phyloP scores from a whole-genome alignment of 352 stramenopile species.

The Globisporangium paroecandrum region DNA sequence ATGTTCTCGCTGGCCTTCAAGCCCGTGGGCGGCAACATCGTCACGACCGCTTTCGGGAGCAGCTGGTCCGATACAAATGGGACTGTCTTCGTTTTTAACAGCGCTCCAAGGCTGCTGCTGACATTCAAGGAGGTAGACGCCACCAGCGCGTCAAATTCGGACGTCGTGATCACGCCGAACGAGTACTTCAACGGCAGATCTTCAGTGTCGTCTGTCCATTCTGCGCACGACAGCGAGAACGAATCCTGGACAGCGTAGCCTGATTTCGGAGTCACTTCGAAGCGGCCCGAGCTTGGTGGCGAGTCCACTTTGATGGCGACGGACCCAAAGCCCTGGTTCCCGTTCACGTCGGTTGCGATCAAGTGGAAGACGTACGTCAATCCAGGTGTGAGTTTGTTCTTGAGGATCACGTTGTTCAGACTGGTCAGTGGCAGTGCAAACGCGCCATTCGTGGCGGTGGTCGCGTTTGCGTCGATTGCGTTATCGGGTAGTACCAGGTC shows the following conservation, averaged over 20 bases:
- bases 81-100: conserved; percentile 28
- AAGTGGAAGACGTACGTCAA: conserved; percentile 67
- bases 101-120: conserved; percentile 19
- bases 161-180: conserved; percentile 47
- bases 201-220: conserved; percentile 59
- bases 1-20: conserved; percentile 30
- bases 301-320: conserved; percentile 55
- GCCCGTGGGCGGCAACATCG: conserved; percentile 40
- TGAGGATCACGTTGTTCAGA: conserved; percentile 44
- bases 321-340: conserved; percentile 48
- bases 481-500: conserved; percentile 41
- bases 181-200: conserved; percentile 63
- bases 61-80: conserved; percentile 42
- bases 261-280: conserved; percentile 36
- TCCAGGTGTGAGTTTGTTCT: conserved; percentile 56
- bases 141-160: conserved; percentile 24
- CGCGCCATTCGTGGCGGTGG: conserved; percentile 22
- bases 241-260: conserved; percentile 52
- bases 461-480: conserved; percentile 19
- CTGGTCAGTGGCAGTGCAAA: conserved; percentile 60
- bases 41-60: conserved; percentile 26
- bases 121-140: conserved; percentile 14
- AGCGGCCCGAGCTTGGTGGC: conserved; percentile 49
- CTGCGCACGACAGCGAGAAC: conserved; percentile 44
- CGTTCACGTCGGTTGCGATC: conserved; percentile 46